Evolutionary conservation across 1,284 basidiomycete species (phyloP), one percentile per base, ranked within the genome.

Genomic region (Ceratobasidium sp.): DNA sequence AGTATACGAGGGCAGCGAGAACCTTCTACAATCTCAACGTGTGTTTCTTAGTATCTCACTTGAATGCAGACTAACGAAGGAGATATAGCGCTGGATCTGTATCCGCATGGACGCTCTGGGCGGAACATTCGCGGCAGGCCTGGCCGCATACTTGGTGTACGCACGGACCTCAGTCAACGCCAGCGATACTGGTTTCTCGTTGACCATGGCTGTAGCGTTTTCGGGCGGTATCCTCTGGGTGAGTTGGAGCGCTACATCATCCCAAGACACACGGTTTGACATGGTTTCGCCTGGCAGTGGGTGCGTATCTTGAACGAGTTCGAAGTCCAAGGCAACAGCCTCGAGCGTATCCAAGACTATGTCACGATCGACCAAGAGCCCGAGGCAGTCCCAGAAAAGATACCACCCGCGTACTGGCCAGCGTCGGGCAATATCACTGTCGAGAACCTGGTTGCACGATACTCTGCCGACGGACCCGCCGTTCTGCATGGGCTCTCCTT

Each of bases 271-370:
- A 49, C 74, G 42, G 72, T 61, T 21, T 72, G 70, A 38, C 33
- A 69, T 36, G 61, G 30, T 28, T 75, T 72, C 28, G 38, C 73
- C 73, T 66, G 74, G 75, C 64, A 72, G 38, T 73, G 72, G 78
- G 80, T 81, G 2, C 77, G 79, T 40, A 77, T 81, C 72, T 74
- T 80, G 74, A 82, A 82, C 75, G 79, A 82, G 70, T 79, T 81
- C 77, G 81, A 82, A 74, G 81, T 82, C 2, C 79, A 72, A 81
- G 81, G 53, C 64, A 82, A 82, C 75, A 79, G 80, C 12, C 79
- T 83, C 60, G 82, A 83, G 72, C 76, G 82, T 49, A 79, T 83
- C 63, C 79, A 82, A 70, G 81, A 82, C 70, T 83, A 83, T 76
- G 75, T 82, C 1, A 67, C 58, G 5, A 74, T 76, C n/a, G 74